Evolutionary conservation across 1,284 basidiomycete species (phyloP).

Genomic region (Irpex sp.): DNA sequence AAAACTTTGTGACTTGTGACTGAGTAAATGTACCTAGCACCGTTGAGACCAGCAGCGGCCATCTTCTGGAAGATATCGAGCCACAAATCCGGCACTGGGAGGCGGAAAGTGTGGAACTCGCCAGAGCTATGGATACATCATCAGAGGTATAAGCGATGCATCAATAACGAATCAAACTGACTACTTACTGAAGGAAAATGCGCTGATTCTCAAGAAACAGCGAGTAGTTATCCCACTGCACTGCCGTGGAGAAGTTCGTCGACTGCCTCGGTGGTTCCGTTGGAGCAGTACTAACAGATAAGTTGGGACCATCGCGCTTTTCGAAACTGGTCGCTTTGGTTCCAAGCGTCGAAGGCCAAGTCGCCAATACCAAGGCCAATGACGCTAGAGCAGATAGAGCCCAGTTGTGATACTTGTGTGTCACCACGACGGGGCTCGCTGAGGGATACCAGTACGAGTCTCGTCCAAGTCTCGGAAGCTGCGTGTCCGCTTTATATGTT

Average conservation of each 20-base stretch:
- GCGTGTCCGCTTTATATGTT: not conserved
- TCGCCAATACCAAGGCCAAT: slow-evolving; percentile 16
- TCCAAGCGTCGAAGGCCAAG: slow-evolving; percentile 15
- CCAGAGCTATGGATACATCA: too few species aligned
- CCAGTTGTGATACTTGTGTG: slow-evolving; percentile 17
- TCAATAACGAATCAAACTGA: too few species aligned
- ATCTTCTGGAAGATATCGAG: slow-evolving; percentile 85
- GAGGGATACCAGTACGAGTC: not conserved
- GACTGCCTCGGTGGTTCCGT: slow-evolving; percentile 32
- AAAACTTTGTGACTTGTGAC: not conserved
- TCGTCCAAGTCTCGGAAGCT: not conserved
- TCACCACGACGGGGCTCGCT: slow-evolving; percentile 6
- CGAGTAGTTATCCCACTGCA: slow-evolving; percentile 42
- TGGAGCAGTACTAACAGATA: slow-evolving; percentile 5
- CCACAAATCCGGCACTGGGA: slow-evolving; percentile 86
- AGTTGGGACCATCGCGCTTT: not conserved
- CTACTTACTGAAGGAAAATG: slow-evolving; percentile 57
- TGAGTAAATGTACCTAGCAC: slow-evolving; percentile 43
- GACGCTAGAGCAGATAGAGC: slow-evolving; percentile 18
- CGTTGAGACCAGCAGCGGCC: slow-evolving; percentile 86
- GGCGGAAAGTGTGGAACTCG: slow-evolving; percentile 87
- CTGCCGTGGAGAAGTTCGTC: slow-evolving; percentile 34
- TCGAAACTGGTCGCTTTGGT: not conserved
- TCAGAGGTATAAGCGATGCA: too few species aligned
- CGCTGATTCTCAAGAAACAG: slow-evolving; percentile 36